A percentile compares a stretch with the other conserved stretches of the same genome.
Evolutionary conservation across 2,329 filamentous ascomycete genomes (phyloP).

Genomic region (Fusarium devonianum): DNA sequence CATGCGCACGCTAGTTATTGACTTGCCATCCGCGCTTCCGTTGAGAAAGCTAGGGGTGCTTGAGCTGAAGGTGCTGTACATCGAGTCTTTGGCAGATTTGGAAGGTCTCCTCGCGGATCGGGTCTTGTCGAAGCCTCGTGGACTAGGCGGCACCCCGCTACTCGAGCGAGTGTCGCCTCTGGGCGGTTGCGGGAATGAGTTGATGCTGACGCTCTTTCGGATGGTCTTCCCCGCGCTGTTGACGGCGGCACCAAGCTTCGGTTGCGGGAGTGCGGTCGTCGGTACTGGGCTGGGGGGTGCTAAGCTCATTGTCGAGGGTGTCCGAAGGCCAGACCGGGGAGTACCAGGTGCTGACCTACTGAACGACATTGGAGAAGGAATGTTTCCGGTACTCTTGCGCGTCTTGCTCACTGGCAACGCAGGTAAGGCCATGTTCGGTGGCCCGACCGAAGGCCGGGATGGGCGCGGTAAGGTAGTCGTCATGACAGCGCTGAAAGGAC

Average conservation of each 20-base stretch:
- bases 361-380: constrained; percentile 47
- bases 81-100: constrained; percentile 63
- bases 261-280: constrained; percentile 61
- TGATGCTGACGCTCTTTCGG: constrained; percentile 90
- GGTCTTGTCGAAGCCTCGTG: constrained; percentile 60
- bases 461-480: constrained; percentile 70
- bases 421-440: constrained; percentile 75
- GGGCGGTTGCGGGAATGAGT: constrained; percentile 90
- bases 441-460: constrained; percentile 71
- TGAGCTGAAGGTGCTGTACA: constrained; percentile 56
- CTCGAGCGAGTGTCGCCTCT: constrained; percentile 64
- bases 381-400: constrained; percentile 67
- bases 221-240: constrained; percentile 72
- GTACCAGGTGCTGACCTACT: constrained; percentile 55
- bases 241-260: constrained; percentile 62
- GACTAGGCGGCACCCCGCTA: constrained; percentile 69
- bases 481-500: constrained; percentile 34
- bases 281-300: constrained; percentile 63
- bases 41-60: constrained; percentile 78
- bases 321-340: constrained; percentile 65
- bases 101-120: constrained; percentile 57
- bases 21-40: constrained; percentile 78
- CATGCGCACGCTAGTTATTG: constrained; percentile 70
- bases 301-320: constrained; percentile 62
- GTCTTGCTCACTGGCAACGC: constrained; percentile 77